A percentile compares a stretch with the other conserved stretches of the same genome.
These are phyloP conservation scores for Kwoniella botswanensis DNA, from an alignment of 768 basidiomycete species.

Conservation along the genomic window DNA sequence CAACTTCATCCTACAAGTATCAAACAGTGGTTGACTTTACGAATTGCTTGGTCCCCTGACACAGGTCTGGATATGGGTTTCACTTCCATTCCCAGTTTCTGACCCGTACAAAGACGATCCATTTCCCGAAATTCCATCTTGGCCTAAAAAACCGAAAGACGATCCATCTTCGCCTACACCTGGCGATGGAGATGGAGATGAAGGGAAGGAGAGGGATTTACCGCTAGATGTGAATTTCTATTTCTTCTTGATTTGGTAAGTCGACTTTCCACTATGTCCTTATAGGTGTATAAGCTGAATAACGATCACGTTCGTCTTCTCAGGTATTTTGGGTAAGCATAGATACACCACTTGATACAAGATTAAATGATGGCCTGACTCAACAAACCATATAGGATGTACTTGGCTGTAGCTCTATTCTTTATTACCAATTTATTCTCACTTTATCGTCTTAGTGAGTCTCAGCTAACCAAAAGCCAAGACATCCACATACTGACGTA, in stretches of 20 bases:
- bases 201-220: constrained; percentile 28
- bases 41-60: background rate
- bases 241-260: constrained; percentile 59
- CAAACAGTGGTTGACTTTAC: background rate
- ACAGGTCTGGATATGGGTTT: constrained; percentile 61
- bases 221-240: constrained; percentile 60
- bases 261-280: background rate
- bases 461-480: too few relatives aligned
- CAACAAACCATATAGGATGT: constrained; percentile 44
- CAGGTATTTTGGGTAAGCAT: constrained; percentile 41
- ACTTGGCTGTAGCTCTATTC: constrained; percentile 60
- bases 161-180: background rate
- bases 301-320: too few relatives aligned
- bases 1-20: background rate
- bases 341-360: background rate
- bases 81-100: constrained; percentile 59
- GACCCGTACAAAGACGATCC: constrained; percentile 58
- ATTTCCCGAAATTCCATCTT: constrained; percentile 55
- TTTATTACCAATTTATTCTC: constrained; percentile 62
- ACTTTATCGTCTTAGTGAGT: constrained; percentile 58
- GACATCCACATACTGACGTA: too few relatives aligned
- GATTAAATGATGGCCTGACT: too few relatives aligned
- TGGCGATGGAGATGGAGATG: constrained; percentile 13
- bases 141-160: constrained; percentile 33
- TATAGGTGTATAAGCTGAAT: too few relatives aligned